Percentiles rank a stretch among this genome's conserved stretches.
These are phyloP conservation scores for Xanthoceras sorbifolium DNA, from an alignment of 345 rosid genomes.

Conservation along the genomic window DNA sequence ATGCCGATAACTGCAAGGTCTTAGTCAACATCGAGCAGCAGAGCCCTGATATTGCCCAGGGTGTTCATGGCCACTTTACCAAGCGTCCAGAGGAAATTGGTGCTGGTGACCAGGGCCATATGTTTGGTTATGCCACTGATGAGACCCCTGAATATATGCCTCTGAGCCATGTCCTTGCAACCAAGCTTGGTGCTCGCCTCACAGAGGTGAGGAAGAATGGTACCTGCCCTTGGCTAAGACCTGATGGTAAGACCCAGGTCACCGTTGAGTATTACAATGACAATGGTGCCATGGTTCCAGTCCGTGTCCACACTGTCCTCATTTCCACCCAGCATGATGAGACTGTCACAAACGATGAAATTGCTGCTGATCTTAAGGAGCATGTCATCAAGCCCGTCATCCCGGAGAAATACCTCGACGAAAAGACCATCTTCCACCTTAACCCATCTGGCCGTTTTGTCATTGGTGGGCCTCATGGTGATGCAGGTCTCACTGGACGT, in stretches of 20 bases:
- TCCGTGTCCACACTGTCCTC: constrained; percentile 76
- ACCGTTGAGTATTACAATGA: constrained; percentile 77
- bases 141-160: constrained; percentile 80
- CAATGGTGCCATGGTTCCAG: constrained; percentile 75
- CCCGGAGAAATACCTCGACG: constrained; percentile 78
- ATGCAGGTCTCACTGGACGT: constrained; percentile 74
- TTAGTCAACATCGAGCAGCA: too few relatives aligned
- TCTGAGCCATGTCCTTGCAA: constrained; percentile 73
- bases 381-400: constrained; percentile 75
- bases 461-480: constrained; percentile 81
- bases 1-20: constrained; percentile 76
- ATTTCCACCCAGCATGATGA: constrained; percentile 80
- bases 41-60: constrained; percentile 80
- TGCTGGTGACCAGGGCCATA: too few relatives aligned
- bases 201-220: constrained; percentile 84
- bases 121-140: constrained; percentile 75
- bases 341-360: constrained; percentile 77
- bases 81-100: constrained; percentile 80
- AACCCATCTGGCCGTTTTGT: constrained; percentile 87
- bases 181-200: constrained; percentile 73
- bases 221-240: constrained; percentile 71
- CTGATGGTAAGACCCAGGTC: constrained; percentile 83
- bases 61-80: constrained; percentile 76
- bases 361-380: constrained; percentile 80
- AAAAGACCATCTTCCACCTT: constrained; percentile 85